Percentiles rank a stretch among this genome's conserved stretches.
phyloP scores from a whole-genome alignment of 495 filamentous ascomycete species.

The Hypomontagnella submonticulosa region DNA sequence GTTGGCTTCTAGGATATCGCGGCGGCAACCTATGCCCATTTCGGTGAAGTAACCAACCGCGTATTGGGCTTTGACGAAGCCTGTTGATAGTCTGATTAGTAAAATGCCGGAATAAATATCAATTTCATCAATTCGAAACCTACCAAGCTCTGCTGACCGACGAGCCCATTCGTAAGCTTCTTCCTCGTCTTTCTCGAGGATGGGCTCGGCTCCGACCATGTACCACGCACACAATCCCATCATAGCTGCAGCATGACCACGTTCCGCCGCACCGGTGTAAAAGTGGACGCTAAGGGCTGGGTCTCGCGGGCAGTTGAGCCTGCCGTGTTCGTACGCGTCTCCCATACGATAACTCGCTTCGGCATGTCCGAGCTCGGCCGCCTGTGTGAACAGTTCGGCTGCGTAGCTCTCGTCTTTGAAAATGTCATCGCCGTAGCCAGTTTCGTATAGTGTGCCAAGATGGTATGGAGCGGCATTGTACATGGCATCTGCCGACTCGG shows the following conservation, averaged over 20 bases:
- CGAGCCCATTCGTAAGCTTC: conserved; percentile 97
- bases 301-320: conserved; percentile 85
- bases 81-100: conserved; percentile 56
- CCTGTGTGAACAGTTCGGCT: conserved; percentile 92
- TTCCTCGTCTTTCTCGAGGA: conserved; percentile 92
- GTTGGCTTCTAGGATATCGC: conserved; percentile 93
- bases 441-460: conserved; percentile 85
- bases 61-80: conserved; percentile 92
- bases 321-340: conserved; percentile 96
- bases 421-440: conserved; percentile 89
- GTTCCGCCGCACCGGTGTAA: conserved; percentile 90
- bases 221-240: conserved; percentile 99
- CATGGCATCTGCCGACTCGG: conserved; percentile 87
- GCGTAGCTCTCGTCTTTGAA: conserved; percentile 91
- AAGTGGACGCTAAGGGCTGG: conserved; percentile 96
- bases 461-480: conserved; percentile 96
- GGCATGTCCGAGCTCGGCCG: conserved; percentile 88
- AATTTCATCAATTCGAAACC: conserved; percentile 49
- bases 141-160: conserved; percentile 86
- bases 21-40: conserved; percentile 94
- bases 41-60: conserved; percentile 97
- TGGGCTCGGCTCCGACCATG: conserved; percentile 91
- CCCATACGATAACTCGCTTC: conserved; percentile 88
- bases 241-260: conserved; percentile 89
- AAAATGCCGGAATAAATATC: conserved; percentile 9